phyloP scores from a whole-genome alignment of 176 grass and related monocot species.

The Triticum dicoccoides region DNA sequence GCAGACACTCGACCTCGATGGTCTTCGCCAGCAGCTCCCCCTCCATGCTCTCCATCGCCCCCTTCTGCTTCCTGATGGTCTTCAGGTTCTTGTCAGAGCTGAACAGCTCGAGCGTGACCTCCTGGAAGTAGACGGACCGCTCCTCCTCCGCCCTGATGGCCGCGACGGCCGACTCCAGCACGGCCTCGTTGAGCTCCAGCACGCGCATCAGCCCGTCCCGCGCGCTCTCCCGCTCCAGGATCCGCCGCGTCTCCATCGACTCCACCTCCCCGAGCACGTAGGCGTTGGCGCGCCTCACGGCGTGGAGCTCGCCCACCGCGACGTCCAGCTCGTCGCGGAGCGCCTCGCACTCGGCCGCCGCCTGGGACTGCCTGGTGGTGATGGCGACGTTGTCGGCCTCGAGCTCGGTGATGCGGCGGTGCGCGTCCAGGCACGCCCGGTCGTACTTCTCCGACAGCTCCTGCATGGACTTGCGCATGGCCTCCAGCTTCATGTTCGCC shows the following conservation, averaged over 20 bases:
- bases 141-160: conserved; percentile 49
- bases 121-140: conserved; percentile 42
- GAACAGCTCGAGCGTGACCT: conserved; percentile 28
- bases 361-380: background rate
- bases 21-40: conserved; percentile 38
- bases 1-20: conserved; percentile 34
- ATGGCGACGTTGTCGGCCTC: conserved; percentile 2
- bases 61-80: conserved; percentile 15
- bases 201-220: conserved; percentile 20
- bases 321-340: conserved; percentile 30
- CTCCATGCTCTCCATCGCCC: conserved; percentile 30
- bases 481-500: conserved; percentile 1
- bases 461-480: conserved; percentile 20
- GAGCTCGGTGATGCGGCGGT: conserved; percentile 8
- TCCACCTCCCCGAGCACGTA: conserved; percentile 26
- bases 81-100: background rate
- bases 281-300: conserved; percentile 9
- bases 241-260: conserved; percentile 16
- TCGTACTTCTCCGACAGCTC: background rate
- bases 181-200: conserved; percentile 28
- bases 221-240: conserved; percentile 22
- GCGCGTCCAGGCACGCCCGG: background rate
- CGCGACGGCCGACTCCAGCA: conserved; percentile 27
- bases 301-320: conserved; percentile 18
- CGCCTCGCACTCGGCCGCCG: conserved; percentile 13